Conservation (phyloP, 768 basidiomycete genomes). For the Russula olivacea region DNA sequence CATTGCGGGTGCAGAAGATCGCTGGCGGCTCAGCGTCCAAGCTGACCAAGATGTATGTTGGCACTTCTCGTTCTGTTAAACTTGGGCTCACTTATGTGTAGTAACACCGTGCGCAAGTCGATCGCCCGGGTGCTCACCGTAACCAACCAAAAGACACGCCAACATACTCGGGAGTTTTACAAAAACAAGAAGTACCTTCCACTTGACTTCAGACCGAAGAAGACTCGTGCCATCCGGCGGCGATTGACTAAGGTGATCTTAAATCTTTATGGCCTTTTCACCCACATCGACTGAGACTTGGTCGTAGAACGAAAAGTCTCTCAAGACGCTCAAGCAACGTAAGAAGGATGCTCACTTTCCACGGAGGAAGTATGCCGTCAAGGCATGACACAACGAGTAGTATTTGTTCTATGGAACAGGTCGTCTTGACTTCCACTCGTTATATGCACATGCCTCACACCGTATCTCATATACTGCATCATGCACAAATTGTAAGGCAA, state of each 20-base stretch:
- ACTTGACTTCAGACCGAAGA: conserved; percentile 96
- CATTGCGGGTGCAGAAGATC: conserved; percentile 96
- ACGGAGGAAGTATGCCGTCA: conserved; percentile 88
- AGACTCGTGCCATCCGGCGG: conserved; percentile 96
- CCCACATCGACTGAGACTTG: conserved; percentile 10
- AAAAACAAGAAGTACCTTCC: conserved; percentile 95
- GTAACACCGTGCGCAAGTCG: conserved; percentile 94
- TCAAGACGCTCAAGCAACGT: conserved; percentile 86
- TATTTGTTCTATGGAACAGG: conserved; percentile 25
- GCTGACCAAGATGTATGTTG: conserved; percentile 91
- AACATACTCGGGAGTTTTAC: conserved; percentile 97
- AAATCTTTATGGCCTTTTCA: neutral
- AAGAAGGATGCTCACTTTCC: conserved; percentile 97
- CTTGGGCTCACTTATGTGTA: conserved; percentile 32
- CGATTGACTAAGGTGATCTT: conserved; percentile 77
- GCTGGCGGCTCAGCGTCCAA: conserved; percentile 93
- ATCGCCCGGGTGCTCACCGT: conserved; percentile 98
- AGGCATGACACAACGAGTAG: conserved; percentile 52
- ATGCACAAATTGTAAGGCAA: conserved; percentile 9
- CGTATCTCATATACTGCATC: conserved; percentile 18
- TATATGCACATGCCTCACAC: conserved; percentile 32
- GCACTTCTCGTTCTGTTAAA: neutral
- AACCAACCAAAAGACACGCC: conserved; percentile 96
- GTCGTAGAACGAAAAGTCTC: conserved; percentile 70
- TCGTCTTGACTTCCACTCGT: conserved; percentile 31